Evolutionary conservation across 495 filamentous ascomycete genomes (phyloP).

Genomic region (Penicillium silybi): DNA sequence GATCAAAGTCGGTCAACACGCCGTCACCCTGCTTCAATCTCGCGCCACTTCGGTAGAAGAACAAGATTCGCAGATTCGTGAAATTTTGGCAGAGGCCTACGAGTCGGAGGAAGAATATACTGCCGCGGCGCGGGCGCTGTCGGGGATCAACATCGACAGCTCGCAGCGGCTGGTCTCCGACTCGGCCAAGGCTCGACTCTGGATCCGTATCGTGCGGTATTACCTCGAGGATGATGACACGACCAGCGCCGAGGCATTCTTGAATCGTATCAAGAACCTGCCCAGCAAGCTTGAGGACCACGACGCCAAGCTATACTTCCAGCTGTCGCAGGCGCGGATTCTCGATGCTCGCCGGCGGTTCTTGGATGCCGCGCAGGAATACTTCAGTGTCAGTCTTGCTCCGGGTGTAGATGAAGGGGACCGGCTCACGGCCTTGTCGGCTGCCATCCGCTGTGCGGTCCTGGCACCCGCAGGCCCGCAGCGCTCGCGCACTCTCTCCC

Average conservation of each 20-base stretch:
- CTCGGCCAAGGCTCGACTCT: slow-evolving; percentile 72
- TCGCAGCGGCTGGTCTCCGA: slow-evolving; percentile 78
- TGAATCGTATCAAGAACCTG: slow-evolving; percentile 90
- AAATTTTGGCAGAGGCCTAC: slow-evolving; percentile 78
- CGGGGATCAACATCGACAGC: slow-evolving; percentile 81
- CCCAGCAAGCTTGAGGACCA: slow-evolving; percentile 74
- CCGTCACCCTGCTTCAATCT: slow-evolving; percentile 60
- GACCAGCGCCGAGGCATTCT: slow-evolving; percentile 74
- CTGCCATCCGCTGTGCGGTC: slow-evolving; percentile 92
- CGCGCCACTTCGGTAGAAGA: slow-evolving; percentile 79
- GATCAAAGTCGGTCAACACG: slow-evolving; percentile 66
- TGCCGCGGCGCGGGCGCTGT: slow-evolving; percentile 69
- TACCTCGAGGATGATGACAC: slow-evolving; percentile 94
- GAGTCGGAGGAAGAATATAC: slow-evolving; percentile 77
- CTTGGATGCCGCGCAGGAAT: slow-evolving; percentile 81
- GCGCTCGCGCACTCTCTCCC: slow-evolving; percentile 72
- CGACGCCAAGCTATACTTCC: slow-evolving; percentile 74
- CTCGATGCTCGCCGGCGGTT: slow-evolving; percentile 86
- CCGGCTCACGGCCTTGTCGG: slow-evolving; percentile 74
- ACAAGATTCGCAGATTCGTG: slow-evolving; percentile 70
- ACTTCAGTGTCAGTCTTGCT: slow-evolving; percentile 78
- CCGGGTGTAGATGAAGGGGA: slow-evolving; percentile 77
- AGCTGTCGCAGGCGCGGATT: slow-evolving; percentile 88
- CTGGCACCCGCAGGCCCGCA: slow-evolving; percentile 87
- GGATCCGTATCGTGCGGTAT: slow-evolving; percentile 91